Percentiles rank a stretch among this genome's conserved stretches.
Conservation (phyloP, 2,329 filamentous ascomycete species). For the Tolypocladium ophioglossoides region DNA sequence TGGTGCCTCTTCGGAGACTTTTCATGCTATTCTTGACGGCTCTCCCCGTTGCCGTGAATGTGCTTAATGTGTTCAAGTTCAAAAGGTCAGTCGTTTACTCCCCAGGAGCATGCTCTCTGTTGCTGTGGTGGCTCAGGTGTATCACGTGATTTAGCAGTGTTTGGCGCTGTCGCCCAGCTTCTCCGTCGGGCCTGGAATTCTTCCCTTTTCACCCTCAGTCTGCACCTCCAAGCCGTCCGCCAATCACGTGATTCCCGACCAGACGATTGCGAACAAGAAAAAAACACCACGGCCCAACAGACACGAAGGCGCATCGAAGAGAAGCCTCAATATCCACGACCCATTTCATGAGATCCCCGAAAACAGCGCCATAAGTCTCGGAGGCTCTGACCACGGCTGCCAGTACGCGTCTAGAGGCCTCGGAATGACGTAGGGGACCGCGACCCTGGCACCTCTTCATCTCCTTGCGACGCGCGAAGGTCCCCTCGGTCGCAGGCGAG, state of each 20-base stretch:
- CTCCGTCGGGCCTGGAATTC: neutral
- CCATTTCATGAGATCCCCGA: constrained; percentile 18
- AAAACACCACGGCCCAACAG: constrained; percentile 10
- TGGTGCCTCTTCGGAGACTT: neutral
- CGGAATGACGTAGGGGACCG: constrained; percentile 15
- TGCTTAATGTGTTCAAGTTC: constrained; percentile 4
- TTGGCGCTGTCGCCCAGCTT: constrained; percentile 1
- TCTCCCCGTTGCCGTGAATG: constrained; percentile 3
- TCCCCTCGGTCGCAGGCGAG: constrained; percentile 46
- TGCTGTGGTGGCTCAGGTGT: constrained; percentile 10
- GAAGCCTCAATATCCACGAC: constrained; percentile 10
- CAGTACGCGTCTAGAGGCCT: constrained; percentile 17
- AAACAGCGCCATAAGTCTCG: constrained; percentile 13
- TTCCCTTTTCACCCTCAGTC: constrained; percentile 5
- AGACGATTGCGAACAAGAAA: constrained; percentile 15
- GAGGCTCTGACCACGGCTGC: constrained; percentile 18
- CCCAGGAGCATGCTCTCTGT: neutral
- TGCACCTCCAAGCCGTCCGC: constrained; percentile 6
- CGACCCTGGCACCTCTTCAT: constrained; percentile 43
- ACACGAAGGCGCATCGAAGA: constrained; percentile 10
- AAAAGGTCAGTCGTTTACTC: neutral
- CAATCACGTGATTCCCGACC: constrained; percentile 20
- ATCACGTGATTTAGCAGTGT: constrained; percentile 19
- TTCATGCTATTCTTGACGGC: neutral
- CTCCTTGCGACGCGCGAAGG: constrained; percentile 39